Percentiles rank a stretch among this genome's conserved stretches.
Evolutionary conservation across 306 rosid species (phyloP).

Genomic region (Ceratonia siliqua): DNA sequence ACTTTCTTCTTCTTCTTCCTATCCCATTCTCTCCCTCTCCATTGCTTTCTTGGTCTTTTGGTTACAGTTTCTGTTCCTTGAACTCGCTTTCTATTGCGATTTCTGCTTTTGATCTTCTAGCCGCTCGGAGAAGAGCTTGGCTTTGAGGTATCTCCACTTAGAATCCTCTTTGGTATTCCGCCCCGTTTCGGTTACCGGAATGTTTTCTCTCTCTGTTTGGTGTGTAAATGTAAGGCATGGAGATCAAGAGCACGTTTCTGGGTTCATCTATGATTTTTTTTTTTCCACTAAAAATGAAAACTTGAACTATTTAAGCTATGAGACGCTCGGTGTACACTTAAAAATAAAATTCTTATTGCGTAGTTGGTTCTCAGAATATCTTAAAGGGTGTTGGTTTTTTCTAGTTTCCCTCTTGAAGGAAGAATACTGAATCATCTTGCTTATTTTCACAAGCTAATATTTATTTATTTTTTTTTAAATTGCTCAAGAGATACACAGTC

Average conservation of each 20-base stretch:
- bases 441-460: background rate
- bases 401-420: background rate
- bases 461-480: background rate
- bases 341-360: background rate
- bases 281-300: background rate
- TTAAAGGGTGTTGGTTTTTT: background rate
- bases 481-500: background rate
- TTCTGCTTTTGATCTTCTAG: constrained; percentile 9
- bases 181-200: background rate
- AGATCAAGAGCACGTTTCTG: background rate
- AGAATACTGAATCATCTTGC: background rate
- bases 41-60: background rate
- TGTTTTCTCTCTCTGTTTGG: background rate
- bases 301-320: background rate
- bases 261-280: background rate
- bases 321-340: background rate
- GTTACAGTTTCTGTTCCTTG: constrained; percentile 9
- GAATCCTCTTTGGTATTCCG: background rate
- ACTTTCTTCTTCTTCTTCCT: background rate
- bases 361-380: background rate
- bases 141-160: constrained; percentile 10
- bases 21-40: background rate
- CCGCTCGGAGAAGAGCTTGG: background rate
- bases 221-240: background rate
- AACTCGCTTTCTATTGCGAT: background rate